Base-by-base conservation (phyloP, 169 alveolate species). In the Eimeria zaria region DNA sequence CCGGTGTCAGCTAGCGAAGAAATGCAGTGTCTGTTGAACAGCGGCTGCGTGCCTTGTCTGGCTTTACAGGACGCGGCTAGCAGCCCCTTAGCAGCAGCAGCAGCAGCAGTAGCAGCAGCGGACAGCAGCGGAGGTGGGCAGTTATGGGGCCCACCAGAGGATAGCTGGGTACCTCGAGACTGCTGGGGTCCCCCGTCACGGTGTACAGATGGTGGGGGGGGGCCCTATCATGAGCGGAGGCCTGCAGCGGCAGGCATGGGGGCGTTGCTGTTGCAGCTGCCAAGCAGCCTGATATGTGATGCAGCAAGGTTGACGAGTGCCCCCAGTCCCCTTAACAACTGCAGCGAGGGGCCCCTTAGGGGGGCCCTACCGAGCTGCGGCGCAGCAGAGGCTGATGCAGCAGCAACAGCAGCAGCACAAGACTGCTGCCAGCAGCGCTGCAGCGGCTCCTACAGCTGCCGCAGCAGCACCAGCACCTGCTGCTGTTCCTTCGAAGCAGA, bases 381-480 rank as follows among this genome's bases (percentile, higher is more conserved):
- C 27, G 33, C 53, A 39, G 84, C 64, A 48, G 89, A 80, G 27
- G 73, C 7, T 18, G 91, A 41, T 9, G 91, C 91, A n/a, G 91
- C 51, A 12, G 6, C 91, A 33, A 0, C 71, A 22, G 53, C 44
- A 78, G 55, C 60, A 22, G 89, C 89, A 20, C 44, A 33, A 30
- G 91, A 83, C 48, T 30, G 91, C 76, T 83, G 91, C 74, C 91
- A 83, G 91, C 91, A 53, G 60, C 91, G 91, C 36, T 48, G 76
- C 55, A 55, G 76, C 55, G 74, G 48, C 20, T 51, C 91, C 2
- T 55, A 83, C 76, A 83, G 46, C 71, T 27, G 91, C 76, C 71
- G 91, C 64, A 83, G 91, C 73, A 78, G 89, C 89, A 78, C 89
- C 89, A 83, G 91, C 51, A 83, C 91, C 53, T 83, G 91, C 74